Percentiles rank a stretch among this genome's conserved stretches.
Evolutionary conservation across 208 protist genomes (phyloP).

Genomic region (Balamuthia mandrillaris): DNA sequence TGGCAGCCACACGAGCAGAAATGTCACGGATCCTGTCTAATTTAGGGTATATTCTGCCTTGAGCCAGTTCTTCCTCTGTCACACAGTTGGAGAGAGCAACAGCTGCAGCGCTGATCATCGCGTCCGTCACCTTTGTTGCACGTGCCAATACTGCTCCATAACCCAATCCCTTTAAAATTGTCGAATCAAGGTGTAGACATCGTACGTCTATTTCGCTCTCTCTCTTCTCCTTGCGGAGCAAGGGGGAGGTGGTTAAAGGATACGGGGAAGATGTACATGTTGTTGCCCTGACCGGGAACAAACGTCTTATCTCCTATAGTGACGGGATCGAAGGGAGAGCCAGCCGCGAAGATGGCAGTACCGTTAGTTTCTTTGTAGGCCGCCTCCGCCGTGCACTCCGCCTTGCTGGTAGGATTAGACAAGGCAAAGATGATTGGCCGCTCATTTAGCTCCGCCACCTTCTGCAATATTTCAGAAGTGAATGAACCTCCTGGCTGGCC

Average conservation of each 20-base stretch:
- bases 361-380: slow-evolving; percentile 90
- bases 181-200: not conserved
- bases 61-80: slow-evolving; percentile 37
- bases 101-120: slow-evolving; percentile 80
- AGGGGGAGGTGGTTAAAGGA: not conserved
- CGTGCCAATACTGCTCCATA: slow-evolving; percentile 70
- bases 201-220: not conserved
- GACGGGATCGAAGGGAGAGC: slow-evolving; percentile 88
- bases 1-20: slow-evolving; percentile 39
- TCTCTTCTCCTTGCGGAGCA: not conserved
- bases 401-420: slow-evolving; percentile 76
- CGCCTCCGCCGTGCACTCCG: slow-evolving; percentile 85
- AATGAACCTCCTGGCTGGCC: slow-evolving; percentile 83
- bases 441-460: slow-evolving; percentile 74
- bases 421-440: slow-evolving; percentile 93
- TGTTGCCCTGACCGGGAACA: slow-evolving; percentile 83
- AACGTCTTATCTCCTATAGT: slow-evolving; percentile 69
- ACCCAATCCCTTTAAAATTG: slow-evolving; percentile 87
- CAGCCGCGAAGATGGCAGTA: slow-evolving; percentile 87
- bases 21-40: slow-evolving; percentile 51
- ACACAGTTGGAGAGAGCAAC: not conserved
- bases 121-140: slow-evolving; percentile 80
- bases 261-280: slow-evolving; percentile 77
- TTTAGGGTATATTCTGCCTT: slow-evolving; percentile 51
- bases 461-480: slow-evolving; percentile 85